Evolutionary conservation across 345 rosid genomes (phyloP), one percentile per base, ranked within the genome.

Genomic region (Camelina neglecta): DNA sequence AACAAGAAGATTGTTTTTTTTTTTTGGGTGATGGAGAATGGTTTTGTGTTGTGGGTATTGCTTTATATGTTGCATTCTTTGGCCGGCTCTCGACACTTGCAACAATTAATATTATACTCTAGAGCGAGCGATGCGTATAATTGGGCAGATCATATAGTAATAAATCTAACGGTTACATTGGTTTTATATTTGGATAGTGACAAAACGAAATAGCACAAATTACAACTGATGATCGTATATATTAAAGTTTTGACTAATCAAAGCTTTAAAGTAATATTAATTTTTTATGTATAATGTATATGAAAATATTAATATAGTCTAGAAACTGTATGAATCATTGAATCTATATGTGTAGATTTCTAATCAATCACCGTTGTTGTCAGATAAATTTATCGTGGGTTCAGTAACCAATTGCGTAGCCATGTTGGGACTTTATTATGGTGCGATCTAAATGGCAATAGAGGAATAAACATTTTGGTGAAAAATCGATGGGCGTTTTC

Each of bases 41-140:
- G 64, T 20, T 68, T 69, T 24, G 58, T 76, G 70, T 61, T 75
- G 69, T 31, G 71, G 2, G 65, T 69, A 16, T n/a, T 24, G 67
- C 72, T 77, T 65, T 77, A 77, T 71, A 66, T 77, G 76, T 71
- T 77, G 73, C 63, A 77, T 58, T 35, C 9, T 69, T 11, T 70
- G 74, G 75, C 71, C 65, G 51, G 75, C 71, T 47, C 63, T 55
- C 59, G 53, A 69, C 71, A n/a, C 71, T 72, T 74, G 50, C 24
- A 60, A 60, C 55, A 75, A 50, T 39, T 39, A 75, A 60, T 60
- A 49, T 60, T 50, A 49, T 69, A 74, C n/a, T 44, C 11, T 55
- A 57, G 50, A 38, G n/a, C 20, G 3, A 35, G 38, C 7, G 38
- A 49, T 58, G 60, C 11, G 9, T 47, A 57, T 57, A 23, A 66